These are phyloP conservation scores for Ceratobasidium sp. DNA, from an alignment of 1,284 basidiomycete genomes.

Conservation along the genomic window DNA sequence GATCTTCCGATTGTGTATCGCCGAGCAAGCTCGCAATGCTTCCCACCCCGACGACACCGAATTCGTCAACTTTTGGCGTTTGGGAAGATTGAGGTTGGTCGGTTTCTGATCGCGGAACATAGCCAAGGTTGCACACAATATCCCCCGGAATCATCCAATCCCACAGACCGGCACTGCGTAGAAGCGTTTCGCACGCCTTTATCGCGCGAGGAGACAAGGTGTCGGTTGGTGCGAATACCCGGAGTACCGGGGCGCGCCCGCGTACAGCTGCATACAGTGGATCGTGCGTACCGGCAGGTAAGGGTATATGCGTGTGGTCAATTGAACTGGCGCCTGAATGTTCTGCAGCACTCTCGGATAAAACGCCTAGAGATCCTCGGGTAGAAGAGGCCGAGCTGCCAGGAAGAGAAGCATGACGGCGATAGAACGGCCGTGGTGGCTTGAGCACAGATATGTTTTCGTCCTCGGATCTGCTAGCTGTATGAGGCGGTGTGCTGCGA, in stretches of 20 bases:
- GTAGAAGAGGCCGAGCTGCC: slow-evolving; percentile 34
- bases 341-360: slow-evolving; percentile 20
- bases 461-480: neutral
- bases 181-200: slow-evolving; percentile 71
- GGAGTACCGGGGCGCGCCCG: slow-evolving; percentile 75
- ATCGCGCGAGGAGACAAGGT: slow-evolving; percentile 65
- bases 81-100: slow-evolving; percentile 53
- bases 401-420: slow-evolving; percentile 37
- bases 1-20: slow-evolving; percentile 53
- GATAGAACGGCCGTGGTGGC: slow-evolving; percentile 5
- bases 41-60: slow-evolving; percentile 37
- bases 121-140: slow-evolving; percentile 81
- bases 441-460: slow-evolving; percentile 3
- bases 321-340: neutral
- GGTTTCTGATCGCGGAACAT: slow-evolving; percentile 64
- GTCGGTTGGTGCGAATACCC: slow-evolving; percentile 78
- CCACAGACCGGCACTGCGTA: slow-evolving; percentile 74
- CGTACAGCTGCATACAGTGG: slow-evolving; percentile 70
- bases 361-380: slow-evolving; percentile 27
- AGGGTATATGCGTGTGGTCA: slow-evolving; percentile 17
- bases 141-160: slow-evolving; percentile 77
- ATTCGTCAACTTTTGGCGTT: slow-evolving; percentile 47
- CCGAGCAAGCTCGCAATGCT: slow-evolving; percentile 50
- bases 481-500: slow-evolving; percentile 24
- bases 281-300: slow-evolving; percentile 66